These are phyloP conservation scores for Quercus aquifolioides DNA, from an alignment of 306 rosid species.

Conservation along the genomic window DNA sequence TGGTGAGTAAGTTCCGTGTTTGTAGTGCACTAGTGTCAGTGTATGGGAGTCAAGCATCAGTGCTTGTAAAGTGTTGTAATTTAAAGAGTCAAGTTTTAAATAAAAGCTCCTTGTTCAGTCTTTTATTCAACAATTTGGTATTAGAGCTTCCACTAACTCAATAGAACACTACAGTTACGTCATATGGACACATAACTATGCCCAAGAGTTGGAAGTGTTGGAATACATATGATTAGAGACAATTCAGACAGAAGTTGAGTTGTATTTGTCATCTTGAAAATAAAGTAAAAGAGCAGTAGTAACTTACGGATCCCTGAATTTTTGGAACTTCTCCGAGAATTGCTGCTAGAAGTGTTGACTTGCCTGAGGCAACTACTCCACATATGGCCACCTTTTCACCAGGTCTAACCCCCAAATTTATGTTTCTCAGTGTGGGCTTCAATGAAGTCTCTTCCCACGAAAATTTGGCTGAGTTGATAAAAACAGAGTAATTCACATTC, in stretches of 20 bases:
- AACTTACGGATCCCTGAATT: conserved; percentile 54
- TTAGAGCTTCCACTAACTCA: too few species aligned
- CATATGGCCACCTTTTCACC: conserved; percentile 74
- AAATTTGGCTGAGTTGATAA: conserved; percentile 48
- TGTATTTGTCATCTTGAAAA: neutral
- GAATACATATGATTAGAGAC: neutral
- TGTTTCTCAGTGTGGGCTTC: conserved; percentile 50
- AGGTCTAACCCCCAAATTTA: conserved; percentile 41
- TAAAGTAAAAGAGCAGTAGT: neutral
- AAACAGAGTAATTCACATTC: conserved; percentile 22
- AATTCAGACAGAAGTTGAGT: neutral
- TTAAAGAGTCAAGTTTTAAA: too few species aligned
- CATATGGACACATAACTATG: too few species aligned
- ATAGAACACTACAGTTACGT: too few species aligned
- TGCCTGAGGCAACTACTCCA: conserved; percentile 88
- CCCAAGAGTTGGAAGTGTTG: too few species aligned
- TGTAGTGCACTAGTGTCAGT: too few species aligned
- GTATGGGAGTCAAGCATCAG: too few species aligned
- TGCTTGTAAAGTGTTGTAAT: too few species aligned
- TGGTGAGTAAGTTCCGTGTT: too few species aligned
- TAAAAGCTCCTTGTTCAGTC: too few species aligned
- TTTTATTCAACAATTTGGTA: too few species aligned
- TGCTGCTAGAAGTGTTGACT: conserved; percentile 71
- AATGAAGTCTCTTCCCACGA: conserved; percentile 58
- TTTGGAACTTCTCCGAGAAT: conserved; percentile 69